Evolutionary conservation across 768 basidiomycete species (phyloP).

Genomic region (Russula earlei): DNA sequence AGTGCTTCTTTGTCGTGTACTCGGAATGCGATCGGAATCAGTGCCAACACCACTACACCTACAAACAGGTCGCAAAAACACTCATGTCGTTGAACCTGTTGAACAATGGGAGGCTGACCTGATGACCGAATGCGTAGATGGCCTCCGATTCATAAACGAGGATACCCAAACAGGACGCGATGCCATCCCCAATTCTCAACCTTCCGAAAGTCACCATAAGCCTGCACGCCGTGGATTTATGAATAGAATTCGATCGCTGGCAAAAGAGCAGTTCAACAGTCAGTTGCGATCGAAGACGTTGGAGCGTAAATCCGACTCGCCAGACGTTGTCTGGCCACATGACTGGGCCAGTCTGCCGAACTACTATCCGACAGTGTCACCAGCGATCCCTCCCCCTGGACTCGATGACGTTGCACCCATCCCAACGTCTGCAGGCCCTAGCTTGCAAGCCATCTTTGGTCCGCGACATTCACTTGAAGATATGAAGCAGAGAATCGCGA

Average conservation of each 20-base stretch:
- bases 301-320: constrained; percentile 17
- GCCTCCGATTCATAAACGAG: constrained; percentile 12
- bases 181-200: not conserved
- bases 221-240: constrained; percentile 7
- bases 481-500: too few species aligned
- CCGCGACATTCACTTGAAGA: not conserved
- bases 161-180: constrained; percentile 10
- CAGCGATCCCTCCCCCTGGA: constrained; percentile 11
- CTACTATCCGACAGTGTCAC: not conserved
- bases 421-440: constrained; percentile 17
- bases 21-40: constrained; percentile 14
- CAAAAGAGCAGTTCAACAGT: constrained; percentile 16
- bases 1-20: constrained; percentile 13
- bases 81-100: constrained; percentile 10
- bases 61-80: constrained; percentile 9
- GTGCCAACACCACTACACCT: constrained; percentile 10
- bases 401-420: constrained; percentile 13
- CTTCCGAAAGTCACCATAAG: constrained; percentile 2
- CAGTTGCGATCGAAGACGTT: constrained; percentile 9
- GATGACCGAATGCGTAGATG: constrained; percentile 12
- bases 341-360: constrained; percentile 9
- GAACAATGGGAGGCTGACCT: constrained; percentile 18
- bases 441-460: constrained; percentile 6
- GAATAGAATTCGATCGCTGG: constrained; percentile 10
- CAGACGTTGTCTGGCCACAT: constrained; percentile 15